Percentiles rank a stretch among this genome's conserved stretches.
These are phyloP conservation scores for Cryptosporidium sp. DNA, from an alignment of 169 alveolate genomes.

Conservation along the genomic window DNA sequence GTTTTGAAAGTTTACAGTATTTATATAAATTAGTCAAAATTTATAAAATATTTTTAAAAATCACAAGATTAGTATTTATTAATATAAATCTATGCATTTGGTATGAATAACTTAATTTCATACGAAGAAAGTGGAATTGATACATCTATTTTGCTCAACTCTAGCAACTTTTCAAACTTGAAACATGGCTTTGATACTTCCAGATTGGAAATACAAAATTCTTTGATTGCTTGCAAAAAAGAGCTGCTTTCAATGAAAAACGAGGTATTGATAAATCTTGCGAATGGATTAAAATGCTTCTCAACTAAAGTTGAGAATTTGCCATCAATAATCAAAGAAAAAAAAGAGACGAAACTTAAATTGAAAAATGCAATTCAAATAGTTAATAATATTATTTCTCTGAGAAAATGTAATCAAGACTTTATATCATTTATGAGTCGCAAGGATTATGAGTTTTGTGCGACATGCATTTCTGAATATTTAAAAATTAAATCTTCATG, in stretches of 20 bases:
- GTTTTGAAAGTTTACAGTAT: not conserved
- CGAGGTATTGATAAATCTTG: slow-evolving; percentile 44
- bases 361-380: slow-evolving; percentile 30
- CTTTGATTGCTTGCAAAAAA: slow-evolving; percentile 18
- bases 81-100: not conserved
- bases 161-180: not conserved
- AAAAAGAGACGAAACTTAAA: not conserved
- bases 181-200: slow-evolving; percentile 19
- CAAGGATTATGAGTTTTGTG: slow-evolving; percentile 34
- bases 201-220: slow-evolving; percentile 11
- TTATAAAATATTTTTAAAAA: not conserved
- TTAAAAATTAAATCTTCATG: slow-evolving; percentile 49
- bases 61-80: not conserved
- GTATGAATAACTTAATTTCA: slow-evolving; percentile 3
- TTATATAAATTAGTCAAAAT: not conserved
- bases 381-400: slow-evolving; percentile 36
- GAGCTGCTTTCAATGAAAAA: slow-evolving; percentile 39
- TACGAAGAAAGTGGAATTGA: slow-evolving; percentile 45
- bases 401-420: slow-evolving; percentile 36
- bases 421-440: slow-evolving; percentile 4
- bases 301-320: slow-evolving; percentile 49
- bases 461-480: slow-evolving; percentile 13
- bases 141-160: slow-evolving; percentile 1
- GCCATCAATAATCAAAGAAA: slow-evolving; percentile 42
- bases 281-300: slow-evolving; percentile 19